Evolutionary conservation across 2,329 filamentous ascomycete species (phyloP).

Genomic region (Phaeophleospora eucalypticola): DNA sequence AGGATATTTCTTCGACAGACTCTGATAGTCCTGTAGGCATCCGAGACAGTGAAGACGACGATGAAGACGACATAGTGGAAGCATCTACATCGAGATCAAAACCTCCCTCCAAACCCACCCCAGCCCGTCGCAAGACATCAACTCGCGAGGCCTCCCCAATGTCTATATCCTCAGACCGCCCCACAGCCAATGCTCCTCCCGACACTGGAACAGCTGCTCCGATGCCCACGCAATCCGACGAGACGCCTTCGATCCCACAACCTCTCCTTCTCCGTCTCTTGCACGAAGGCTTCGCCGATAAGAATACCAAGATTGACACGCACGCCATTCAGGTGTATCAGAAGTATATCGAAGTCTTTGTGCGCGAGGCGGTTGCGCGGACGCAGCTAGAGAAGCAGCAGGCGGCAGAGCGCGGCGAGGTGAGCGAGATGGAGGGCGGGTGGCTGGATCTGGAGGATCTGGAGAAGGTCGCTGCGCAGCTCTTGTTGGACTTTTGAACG

Average conservation of each 20-base stretch:
- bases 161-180: conserved; percentile 13
- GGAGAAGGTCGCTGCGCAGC: conserved; percentile 79
- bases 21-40: background rate
- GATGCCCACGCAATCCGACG: conserved; percentile 20
- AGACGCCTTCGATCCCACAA: conserved; percentile 56
- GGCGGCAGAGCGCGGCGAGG: conserved; percentile 33
- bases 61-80: background rate
- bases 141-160: conserved; percentile 14
- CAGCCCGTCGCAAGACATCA: conserved; percentile 9
- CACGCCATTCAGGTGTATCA: conserved; percentile 73
- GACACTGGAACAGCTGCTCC: conserved; percentile 4
- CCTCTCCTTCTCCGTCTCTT: conserved; percentile 72
- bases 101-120: background rate
- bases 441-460: conserved; percentile 75
- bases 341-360: conserved; percentile 88
- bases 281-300: conserved; percentile 70
- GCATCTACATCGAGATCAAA: background rate
- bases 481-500: conserved; percentile 77
- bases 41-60: background rate
- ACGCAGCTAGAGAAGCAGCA: conserved; percentile 64
- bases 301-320: conserved; percentile 67
- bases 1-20: background rate
- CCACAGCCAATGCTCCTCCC: conserved; percentile 3
- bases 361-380: conserved; percentile 80
- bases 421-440: conserved; percentile 18